Percentiles rank a stretch among this genome's conserved stretches.
These are phyloP conservation scores for Pistacia integerrima DNA, from an alignment of 345 rosid species.

Conservation along the genomic window DNA sequence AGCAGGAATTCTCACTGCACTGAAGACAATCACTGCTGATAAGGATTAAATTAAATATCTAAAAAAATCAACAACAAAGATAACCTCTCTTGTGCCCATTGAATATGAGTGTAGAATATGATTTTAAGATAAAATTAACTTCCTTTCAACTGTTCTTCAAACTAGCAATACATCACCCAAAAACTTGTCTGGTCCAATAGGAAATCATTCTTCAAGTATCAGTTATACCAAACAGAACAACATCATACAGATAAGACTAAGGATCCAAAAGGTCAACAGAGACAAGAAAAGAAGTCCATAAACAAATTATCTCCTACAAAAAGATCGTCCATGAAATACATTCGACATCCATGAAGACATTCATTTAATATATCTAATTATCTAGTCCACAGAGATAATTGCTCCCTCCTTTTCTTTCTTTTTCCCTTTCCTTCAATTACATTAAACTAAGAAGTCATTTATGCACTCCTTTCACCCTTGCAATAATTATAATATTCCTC, in stretches of 20 bases:
- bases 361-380: not conserved
- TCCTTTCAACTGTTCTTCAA: no score
- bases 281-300: not conserved
- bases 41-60: no score
- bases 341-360: not conserved
- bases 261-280: not conserved
- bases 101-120: no score
- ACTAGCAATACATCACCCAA: no score
- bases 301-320: not conserved
- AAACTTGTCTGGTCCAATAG: no score
- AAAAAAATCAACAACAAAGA: no score
- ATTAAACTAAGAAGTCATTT: not conserved
- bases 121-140: no score
- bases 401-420: not conserved
- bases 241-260: no score
- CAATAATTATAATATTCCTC: not conserved
- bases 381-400: not conserved
- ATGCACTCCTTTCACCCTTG: not conserved
- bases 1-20: conserved; percentile 1
- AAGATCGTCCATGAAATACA: not conserved
- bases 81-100: no score
- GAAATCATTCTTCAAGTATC: no score
- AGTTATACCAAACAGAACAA: no score
- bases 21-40: no score
- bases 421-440: not conserved